Percentiles rank a stretch among this genome's conserved stretches.
These are phyloP conservation scores for Cyclotella kingstonii DNA, from an alignment of 108 stramenopile species.

Conservation along the genomic window DNA sequence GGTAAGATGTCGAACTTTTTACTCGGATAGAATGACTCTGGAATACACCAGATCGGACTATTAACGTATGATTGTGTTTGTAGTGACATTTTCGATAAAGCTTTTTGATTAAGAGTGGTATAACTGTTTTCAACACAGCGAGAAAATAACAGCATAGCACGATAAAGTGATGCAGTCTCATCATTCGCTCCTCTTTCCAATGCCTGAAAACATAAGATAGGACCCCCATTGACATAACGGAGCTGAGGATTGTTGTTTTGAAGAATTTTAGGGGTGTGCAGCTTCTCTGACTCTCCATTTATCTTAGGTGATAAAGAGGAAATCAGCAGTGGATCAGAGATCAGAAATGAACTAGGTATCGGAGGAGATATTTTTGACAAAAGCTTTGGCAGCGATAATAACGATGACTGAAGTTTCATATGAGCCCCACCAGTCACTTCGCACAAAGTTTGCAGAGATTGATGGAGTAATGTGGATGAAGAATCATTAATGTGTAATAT, in stretches of 20 bases:
- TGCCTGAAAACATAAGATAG: conserved; percentile 68
- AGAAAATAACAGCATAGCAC: conserved; percentile 68
- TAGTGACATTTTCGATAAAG: conserved; percentile 1
- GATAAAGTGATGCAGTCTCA: conserved; percentile 40
- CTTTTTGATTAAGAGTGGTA: conserved; percentile 30
- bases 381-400: conserved; percentile 45
- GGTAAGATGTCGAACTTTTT: conserved; percentile 78
- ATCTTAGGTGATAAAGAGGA: conserved; percentile 24
- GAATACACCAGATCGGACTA: conserved; percentile 73
- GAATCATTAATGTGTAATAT: conserved; percentile 59
- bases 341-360: conserved; percentile 31
- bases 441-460: conserved; percentile 65
- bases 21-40: conserved; percentile 69
- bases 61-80: conserved; percentile 25
- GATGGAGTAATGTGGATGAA: conserved; percentile 58
- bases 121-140: conserved; percentile 33
- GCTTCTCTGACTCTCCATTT: background rate
- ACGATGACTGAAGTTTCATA: conserved; percentile 44
- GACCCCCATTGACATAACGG: conserved; percentile 73
- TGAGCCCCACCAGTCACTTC: conserved; percentile 83
- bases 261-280: conserved; percentile 6
- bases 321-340: conserved; percentile 54
- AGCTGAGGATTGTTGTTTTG: too few relatives aligned
- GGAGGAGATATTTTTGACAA: conserved; percentile 54
- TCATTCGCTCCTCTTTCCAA: conserved; percentile 52